These are phyloP conservation scores for Suillus discolor DNA, from an alignment of 768 basidiomycete species.

Conservation along the genomic window DNA sequence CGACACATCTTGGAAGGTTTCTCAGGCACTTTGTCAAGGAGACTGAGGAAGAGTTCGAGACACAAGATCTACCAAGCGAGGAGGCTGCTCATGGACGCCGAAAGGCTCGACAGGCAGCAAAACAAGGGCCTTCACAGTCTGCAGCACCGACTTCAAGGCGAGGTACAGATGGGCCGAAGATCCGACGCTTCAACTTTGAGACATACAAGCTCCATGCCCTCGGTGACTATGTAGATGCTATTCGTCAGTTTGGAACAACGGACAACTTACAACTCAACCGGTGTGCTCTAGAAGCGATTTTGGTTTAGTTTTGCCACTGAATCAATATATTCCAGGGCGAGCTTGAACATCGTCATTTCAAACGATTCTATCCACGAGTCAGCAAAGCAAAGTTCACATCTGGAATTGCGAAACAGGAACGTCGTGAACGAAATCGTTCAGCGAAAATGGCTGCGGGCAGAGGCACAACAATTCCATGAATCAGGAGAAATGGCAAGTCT, in stretches of 20 bases:
- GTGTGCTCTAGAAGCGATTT: slow-evolving; percentile 14
- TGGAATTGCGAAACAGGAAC: slow-evolving; percentile 32
- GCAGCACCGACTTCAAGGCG: too few relatives aligned
- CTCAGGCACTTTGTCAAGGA: slow-evolving; percentile 9
- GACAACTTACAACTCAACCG: slow-evolving; percentile 35
- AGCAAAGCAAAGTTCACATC: slow-evolving; percentile 30
- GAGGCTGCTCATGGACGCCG: slow-evolving; percentile 27
- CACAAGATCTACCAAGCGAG: slow-evolving; percentile 41
- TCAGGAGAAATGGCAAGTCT: neutral
- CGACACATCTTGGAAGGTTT: slow-evolving; percentile 13
- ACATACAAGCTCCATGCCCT: slow-evolving; percentile 17
- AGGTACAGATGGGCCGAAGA: too few relatives aligned
- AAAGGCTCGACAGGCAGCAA: neutral
- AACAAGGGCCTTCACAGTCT: neutral
- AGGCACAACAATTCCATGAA: too few relatives aligned
- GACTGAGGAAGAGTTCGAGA: slow-evolving; percentile 20
- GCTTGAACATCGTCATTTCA: slow-evolving; percentile 36
- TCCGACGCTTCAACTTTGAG: slow-evolving; percentile 4
- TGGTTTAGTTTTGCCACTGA: neutral
- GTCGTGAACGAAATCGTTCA: slow-evolving; percentile 17
- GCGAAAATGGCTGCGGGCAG: slow-evolving; percentile 1
- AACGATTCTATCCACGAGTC: slow-evolving; percentile 36
- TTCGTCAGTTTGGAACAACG: slow-evolving; percentile 10
- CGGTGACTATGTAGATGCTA: slow-evolving; percentile 11
- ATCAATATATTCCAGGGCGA: slow-evolving; percentile 34